These are phyloP conservation scores for Lyophyllum decastes DNA, from an alignment of 768 basidiomycete species.

Conservation along the genomic window DNA sequence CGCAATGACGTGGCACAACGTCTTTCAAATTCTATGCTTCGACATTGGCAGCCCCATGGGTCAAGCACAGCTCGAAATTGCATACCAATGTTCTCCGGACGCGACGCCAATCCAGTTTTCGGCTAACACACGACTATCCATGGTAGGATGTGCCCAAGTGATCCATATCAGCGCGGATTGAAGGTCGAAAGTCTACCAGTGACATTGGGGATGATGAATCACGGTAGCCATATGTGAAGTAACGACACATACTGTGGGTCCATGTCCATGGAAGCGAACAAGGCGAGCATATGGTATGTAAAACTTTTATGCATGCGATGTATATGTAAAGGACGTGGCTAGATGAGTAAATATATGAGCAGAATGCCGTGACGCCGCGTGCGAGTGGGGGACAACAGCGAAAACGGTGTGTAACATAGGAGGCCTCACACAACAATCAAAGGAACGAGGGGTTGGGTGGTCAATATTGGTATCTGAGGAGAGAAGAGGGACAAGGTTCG, in stretches of 20 bases:
- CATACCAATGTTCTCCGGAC: neutral
- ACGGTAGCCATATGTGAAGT: neutral
- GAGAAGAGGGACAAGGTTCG: neutral
- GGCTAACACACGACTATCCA: neutral
- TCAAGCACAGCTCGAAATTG: neutral
- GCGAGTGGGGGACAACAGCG: neutral
- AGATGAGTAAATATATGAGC: neutral
- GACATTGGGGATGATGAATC: neutral
- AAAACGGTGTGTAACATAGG: neutral
- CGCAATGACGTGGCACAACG: neutral
- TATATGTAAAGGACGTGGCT: neutral
- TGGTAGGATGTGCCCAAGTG: neutral
- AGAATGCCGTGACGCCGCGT: neutral
- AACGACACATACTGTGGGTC: neutral
- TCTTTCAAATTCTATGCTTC: neutral
- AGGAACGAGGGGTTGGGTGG: neutral
- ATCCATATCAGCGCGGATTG: neutral
- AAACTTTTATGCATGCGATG: constrained; percentile 2
- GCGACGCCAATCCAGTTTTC: too few species aligned
- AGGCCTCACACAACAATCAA: neutral
- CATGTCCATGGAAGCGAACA: constrained; percentile 11
- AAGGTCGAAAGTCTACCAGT: neutral
- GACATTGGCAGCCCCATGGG: neutral
- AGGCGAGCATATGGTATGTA: constrained; percentile 13
- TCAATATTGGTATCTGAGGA: constrained; percentile 8